Evolutionary conservation across 257 asterid species (phyloP), one percentile per base, ranked within the genome.

Genomic region (Nicotiana knightiana): DNA sequence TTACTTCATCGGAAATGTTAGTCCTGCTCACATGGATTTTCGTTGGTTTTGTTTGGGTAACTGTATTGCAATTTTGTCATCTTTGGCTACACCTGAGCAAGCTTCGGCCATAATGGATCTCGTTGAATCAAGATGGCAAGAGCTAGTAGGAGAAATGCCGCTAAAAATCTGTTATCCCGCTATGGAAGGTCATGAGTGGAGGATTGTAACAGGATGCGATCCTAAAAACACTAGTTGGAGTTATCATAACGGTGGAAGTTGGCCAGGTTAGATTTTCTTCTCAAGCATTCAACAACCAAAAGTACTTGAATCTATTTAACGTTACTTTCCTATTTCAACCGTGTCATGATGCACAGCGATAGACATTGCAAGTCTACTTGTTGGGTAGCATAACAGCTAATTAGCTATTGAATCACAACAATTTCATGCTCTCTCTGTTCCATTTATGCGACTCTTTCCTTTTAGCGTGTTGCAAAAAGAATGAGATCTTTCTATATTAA

Each of bases 21-120:
- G 98, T 87, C 98, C 97, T 3, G 97, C 98, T 4, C 90, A 85
- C 81, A 94, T 94, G 98, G 98, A 94, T 37, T 94, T 94, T 84
- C 93, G 98, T 8, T 94, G 98, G 98, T 94, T 94, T 86, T 93
- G 96, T 86, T 82, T 94, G 88, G 98, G 98, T 5, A 94, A 94
- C 67, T 94, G 98, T 30, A 87, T 94, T 3, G 97, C 97, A 3
- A 94, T 94, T 73, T 70, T 94, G 81, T 91, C 98, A 1, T 93
- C 97, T 59, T 76, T 94, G 89, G 97, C 98, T 1, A 94, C 97
- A 5, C 97, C 96, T 0, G 98, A 94, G 82, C 98, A 94, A 82
- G 95, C 97, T 24, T 89, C 95, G 1, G 98, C 98, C 18, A 94
- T 94, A 62, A 94, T 94, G 98, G 98, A 94, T 82, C 94, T 94